Conservation (phyloP, 2,329 filamentous ascomycete species). For the Diplodia corticola region DNA sequence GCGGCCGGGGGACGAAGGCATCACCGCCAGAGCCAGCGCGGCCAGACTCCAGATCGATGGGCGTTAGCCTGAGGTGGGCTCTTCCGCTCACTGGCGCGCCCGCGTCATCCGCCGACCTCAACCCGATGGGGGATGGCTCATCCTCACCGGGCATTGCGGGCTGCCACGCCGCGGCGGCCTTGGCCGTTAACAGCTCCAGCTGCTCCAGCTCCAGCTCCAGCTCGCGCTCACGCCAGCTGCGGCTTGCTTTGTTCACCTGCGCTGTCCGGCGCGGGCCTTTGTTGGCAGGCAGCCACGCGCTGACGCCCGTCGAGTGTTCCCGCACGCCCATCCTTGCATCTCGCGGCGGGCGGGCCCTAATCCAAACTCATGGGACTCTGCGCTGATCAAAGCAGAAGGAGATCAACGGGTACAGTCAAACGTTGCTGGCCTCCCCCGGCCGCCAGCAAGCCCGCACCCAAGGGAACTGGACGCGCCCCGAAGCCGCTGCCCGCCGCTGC, state of each 20-base stretch:
- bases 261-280: background rate
- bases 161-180: background rate
- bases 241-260: background rate
- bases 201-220: background rate
- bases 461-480: background rate
- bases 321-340: constrained; percentile 15
- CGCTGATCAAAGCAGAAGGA: constrained; percentile 15
- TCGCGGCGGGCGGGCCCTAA: constrained; percentile 11
- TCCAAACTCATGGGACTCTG: constrained; percentile 13
- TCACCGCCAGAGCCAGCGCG: background rate
- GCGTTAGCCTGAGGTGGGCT: constrained; percentile 8
- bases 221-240: background rate
- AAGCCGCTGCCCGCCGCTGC: background rate
- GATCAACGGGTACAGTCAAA: constrained; percentile 10
- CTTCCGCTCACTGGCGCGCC: background rate
- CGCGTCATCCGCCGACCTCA: constrained; percentile 11
- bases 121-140: background rate
- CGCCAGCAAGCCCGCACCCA: background rate
- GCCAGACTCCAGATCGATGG: constrained; percentile 14
- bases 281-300: constrained; percentile 19
- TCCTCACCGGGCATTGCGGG: background rate
- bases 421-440: background rate
- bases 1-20: background rate
- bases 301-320: constrained; percentile 8
- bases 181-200: background rate